phyloP scores from a whole-genome alignment of 2,329 filamentous ascomycete species.

The Chrysoporthe austroafricana region DNA sequence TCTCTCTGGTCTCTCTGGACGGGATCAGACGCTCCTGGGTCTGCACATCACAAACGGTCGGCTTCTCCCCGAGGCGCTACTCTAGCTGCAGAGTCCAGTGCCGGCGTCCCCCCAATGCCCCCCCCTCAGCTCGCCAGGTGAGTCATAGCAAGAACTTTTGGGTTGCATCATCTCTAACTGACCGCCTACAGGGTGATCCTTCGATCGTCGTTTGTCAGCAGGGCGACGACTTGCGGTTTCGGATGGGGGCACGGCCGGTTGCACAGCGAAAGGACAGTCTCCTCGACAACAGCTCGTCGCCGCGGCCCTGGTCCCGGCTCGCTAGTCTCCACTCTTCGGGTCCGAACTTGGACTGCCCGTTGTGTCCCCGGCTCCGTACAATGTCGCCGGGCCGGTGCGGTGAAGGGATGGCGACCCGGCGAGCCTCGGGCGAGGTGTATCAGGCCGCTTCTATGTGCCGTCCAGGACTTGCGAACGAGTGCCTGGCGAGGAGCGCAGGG shows the following conservation, averaged over 20 bases:
- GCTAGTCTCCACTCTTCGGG: background rate
- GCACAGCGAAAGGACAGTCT: background rate
- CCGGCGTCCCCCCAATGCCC: background rate
- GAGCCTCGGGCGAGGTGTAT: background rate
- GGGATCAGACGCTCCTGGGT: background rate
- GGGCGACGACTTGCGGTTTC: no score
- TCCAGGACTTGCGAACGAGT: background rate
- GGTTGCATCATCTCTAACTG: background rate
- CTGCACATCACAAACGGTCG: background rate
- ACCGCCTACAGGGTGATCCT: background rate
- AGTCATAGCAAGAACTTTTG: conserved; percentile 1
- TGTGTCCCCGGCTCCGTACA: background rate
- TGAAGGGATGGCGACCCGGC: background rate
- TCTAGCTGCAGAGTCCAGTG: background rate
- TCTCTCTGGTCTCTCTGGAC: no score
- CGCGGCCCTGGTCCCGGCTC: background rate
- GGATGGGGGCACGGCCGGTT: no score
- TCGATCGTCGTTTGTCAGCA: no score
- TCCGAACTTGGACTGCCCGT: background rate
- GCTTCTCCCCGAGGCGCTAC: background rate
- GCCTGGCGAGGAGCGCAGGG: background rate
- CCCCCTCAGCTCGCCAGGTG: conserved; percentile 1
- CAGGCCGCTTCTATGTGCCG: background rate
- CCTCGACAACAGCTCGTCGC: background rate
- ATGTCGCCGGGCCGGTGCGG: background rate